A percentile compares a stretch with the other conserved stretches of the same genome.
phyloP scores from a whole-genome alignment of 1,284 basidiomycete genomes.

The Ustilago trichophora region DNA sequence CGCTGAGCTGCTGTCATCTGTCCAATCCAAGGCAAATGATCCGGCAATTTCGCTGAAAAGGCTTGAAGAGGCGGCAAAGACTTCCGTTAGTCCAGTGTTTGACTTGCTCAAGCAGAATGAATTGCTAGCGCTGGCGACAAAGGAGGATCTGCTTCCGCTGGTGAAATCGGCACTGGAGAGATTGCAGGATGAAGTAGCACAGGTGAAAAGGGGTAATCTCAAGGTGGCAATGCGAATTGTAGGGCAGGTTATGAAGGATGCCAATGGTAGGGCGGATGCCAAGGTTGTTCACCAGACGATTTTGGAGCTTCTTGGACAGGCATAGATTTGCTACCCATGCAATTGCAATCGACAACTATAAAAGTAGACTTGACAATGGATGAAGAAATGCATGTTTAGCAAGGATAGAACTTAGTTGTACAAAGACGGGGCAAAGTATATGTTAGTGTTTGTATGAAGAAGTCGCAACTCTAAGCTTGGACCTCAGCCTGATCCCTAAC shows the following conservation, averaged over 20 bases:
- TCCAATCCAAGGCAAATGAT: not conserved
- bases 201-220: slow-evolving; percentile 76
- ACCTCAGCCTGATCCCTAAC: slow-evolving; percentile 55
- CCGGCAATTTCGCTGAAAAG: slow-evolving; percentile 9
- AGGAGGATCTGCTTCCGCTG: slow-evolving; percentile 63
- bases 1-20: slow-evolving; percentile 40
- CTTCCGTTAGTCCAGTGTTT: slow-evolving; percentile 20
- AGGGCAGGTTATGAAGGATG: slow-evolving; percentile 87
- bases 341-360: too few relatives aligned
- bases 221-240: slow-evolving; percentile 88
- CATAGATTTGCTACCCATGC: not conserved
- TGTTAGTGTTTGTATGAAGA: too few relatives aligned
- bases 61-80: slow-evolving; percentile 1
- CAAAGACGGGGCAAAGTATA: too few relatives aligned
- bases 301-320: slow-evolving; percentile 23
- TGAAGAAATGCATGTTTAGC: too few relatives aligned
- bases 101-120: slow-evolving; percentile 27
- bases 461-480: too few relatives aligned
- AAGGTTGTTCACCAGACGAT: slow-evolving; percentile 41
- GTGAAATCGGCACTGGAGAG: slow-evolving; percentile 75
- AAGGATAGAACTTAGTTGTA: not conserved
- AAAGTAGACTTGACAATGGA: too few relatives aligned
- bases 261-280: slow-evolving; percentile 80
- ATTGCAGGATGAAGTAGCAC: slow-evolving; percentile 77
- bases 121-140: slow-evolving; percentile 34